Evolutionary conservation across 1,284 basidiomycete genomes (phyloP), one percentile per base, ranked within the genome.

Genomic region (Trametes hirsuta): DNA sequence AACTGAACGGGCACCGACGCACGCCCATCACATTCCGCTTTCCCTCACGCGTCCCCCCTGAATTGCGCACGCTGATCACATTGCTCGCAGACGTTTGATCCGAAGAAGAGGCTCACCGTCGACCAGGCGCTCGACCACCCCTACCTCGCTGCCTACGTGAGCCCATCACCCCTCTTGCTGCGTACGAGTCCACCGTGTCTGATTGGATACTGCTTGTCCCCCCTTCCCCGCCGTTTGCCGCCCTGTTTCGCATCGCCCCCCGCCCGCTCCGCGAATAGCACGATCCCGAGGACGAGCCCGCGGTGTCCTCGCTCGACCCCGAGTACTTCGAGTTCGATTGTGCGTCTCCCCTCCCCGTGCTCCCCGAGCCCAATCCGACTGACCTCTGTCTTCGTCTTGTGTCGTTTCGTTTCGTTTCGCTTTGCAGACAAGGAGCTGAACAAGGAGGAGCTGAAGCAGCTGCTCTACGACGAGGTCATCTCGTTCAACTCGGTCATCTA

Each of bases 301-400:
- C 78, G 37, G 86, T 87, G n/a, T 79, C 81, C 53, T 85, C 91
- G 3, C 80, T 95, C 41, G 88, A 90, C 69, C 86, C 92, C 11
- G 84, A 86, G 55, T 94, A 94, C 74, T 96, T 96, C 75, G 86
- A 95, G 71, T 95, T 94, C 71, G 91, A 94, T 73, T 79, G 86
- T 88, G 70, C 72, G 85, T 74, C 37, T 24, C 11, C 18, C 35
- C 18, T 37, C 45, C 12, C 41, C 30, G 49, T 36, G 45, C 45
- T 21, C 5, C 30, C 30, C 30, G 30, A 30, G 30, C 4, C 15
- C 24, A 55, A 62, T 21, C 21, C 53, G 53, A 70, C n/a, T 59
- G 59, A 21, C 24, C 55, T 62, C 15, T 39, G 18, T 24, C 11
- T 46, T 42, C 11, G 41, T 18, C 18, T 18, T 18, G 18, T n/a